Evolutionary conservation across 2,329 filamentous ascomycete genomes (phyloP).

Genomic region (Alternaria burnsii): DNA sequence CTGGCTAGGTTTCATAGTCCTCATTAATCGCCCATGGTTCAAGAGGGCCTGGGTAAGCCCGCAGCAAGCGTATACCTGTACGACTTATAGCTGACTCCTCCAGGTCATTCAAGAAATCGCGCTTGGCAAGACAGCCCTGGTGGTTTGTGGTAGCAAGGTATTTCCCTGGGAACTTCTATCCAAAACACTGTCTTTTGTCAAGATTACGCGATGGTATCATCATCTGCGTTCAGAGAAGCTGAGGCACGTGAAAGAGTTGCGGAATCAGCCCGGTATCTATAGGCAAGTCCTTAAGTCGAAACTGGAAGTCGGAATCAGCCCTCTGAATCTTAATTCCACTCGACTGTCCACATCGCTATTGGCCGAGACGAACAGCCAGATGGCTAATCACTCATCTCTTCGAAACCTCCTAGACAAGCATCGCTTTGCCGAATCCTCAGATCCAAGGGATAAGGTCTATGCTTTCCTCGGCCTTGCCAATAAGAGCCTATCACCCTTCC

Average conservation of each 20-base stretch:
- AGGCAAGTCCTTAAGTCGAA: slow-evolving; percentile 29
- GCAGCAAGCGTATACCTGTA: background rate
- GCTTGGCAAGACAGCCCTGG: slow-evolving; percentile 28
- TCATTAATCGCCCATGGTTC: slow-evolving; percentile 42
- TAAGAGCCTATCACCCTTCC: slow-evolving; percentile 28
- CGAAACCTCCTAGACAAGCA: slow-evolving; percentile 34
- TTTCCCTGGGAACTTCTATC: slow-evolving; percentile 35
- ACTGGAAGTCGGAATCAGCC: slow-evolving; percentile 28
- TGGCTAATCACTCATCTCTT: slow-evolving; percentile 20
- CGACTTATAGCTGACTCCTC: background rate
- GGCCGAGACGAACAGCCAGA: background rate
- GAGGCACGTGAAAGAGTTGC: slow-evolving; percentile 24
- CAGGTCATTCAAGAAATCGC: slow-evolving; percentile 42
- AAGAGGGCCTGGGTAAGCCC: slow-evolving; percentile 37
- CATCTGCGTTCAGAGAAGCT: slow-evolving; percentile 39
- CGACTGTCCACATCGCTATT: slow-evolving; percentile 20
- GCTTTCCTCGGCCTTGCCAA: slow-evolving; percentile 38
- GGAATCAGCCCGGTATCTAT: slow-evolving; percentile 31
- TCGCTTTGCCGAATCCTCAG: slow-evolving; percentile 34
- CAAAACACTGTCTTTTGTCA: slow-evolving; percentile 34
- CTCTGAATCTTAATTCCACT: slow-evolving; percentile 36
- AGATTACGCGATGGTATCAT: slow-evolving; percentile 36
- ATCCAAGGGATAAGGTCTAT: slow-evolving; percentile 43
- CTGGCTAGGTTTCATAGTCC: slow-evolving; percentile 40
- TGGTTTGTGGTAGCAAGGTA: slow-evolving; percentile 30